These are phyloP conservation scores for Ogataea paraovalis DNA, from an alignment of 805 yeast species.

Conservation along the genomic window DNA sequence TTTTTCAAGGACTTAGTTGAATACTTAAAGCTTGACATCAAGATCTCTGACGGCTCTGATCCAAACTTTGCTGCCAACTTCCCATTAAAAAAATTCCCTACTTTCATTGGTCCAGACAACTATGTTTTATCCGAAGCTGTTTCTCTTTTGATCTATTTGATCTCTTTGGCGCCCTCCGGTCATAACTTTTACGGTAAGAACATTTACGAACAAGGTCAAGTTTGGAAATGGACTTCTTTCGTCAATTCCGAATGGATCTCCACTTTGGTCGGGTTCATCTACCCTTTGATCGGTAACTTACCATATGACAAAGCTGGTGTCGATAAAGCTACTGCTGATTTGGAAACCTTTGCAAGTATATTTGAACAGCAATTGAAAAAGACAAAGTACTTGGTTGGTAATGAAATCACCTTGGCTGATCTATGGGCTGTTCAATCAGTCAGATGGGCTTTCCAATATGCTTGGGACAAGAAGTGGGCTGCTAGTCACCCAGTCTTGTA, in stretches of 20 bases:
- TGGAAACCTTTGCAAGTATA: conserved; percentile 7
- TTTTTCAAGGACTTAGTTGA: conserved; percentile 47
- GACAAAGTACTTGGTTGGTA: conserved; percentile 34
- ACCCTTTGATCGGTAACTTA: conserved; percentile 51
- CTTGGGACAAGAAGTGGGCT: conserved; percentile 40
- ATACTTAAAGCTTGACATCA: conserved; percentile 52
- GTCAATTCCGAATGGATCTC: conserved; percentile 61
- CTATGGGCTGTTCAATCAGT: conserved; percentile 33
- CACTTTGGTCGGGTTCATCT: conserved; percentile 43
- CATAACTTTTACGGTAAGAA: conserved; percentile 53
- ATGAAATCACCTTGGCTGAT: conserved; percentile 37
- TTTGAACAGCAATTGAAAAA: conserved; percentile 33
- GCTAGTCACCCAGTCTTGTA: conserved; percentile 38
- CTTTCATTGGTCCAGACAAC: conserved; percentile 61
- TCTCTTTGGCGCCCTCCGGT: conserved; percentile 32
- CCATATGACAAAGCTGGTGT: conserved; percentile 65
- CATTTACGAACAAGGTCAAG: conserved; percentile 53
- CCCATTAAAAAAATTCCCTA: conserved; percentile 63
- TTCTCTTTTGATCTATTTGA: conserved; percentile 51
- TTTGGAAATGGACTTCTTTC: conserved; percentile 73
- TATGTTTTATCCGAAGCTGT: conserved; percentile 61
- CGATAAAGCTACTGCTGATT: conserved; percentile 9
- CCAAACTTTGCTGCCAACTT: conserved; percentile 44
- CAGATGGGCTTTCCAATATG: conserved; percentile 35
- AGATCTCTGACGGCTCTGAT: conserved; percentile 37